Percentiles rank a stretch among this genome's conserved stretches.
Conservation (phyloP, 805 yeast species). For the Saccharomycopsis schoenii region DNA sequence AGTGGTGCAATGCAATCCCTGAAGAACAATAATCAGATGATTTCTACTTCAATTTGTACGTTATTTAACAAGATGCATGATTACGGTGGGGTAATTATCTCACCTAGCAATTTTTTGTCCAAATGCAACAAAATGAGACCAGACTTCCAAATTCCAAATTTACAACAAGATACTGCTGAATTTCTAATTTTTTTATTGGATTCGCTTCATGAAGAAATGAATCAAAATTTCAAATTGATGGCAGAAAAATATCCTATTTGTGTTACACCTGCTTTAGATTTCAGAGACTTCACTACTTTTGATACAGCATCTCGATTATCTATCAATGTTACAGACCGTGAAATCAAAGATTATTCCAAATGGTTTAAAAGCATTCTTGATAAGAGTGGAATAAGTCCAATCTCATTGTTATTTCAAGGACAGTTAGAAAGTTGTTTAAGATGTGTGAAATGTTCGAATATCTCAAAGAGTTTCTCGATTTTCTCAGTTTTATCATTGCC, state of each 20-base stretch:
- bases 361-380: conserved; percentile 49
- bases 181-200: conserved; percentile 58
- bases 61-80: conserved; percentile 48
- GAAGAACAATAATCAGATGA: conserved; percentile 13
- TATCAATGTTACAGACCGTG: conserved; percentile 29
- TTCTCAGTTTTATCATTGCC: conserved; percentile 57
- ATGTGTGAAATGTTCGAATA: conserved; percentile 57
- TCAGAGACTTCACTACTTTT: conserved; percentile 24
- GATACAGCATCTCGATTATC: conserved; percentile 25
- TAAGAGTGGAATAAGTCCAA: conserved; percentile 56
- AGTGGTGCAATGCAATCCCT: conserved; percentile 8
- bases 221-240: conserved; percentile 27
- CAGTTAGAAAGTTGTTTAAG: conserved; percentile 55
- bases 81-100: conserved; percentile 51
- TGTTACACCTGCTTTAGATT: conserved; percentile 13
- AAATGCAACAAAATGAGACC: conserved; percentile 46
- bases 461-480: conserved; percentile 49
- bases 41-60: conserved; percentile 43
- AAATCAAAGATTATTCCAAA: conserved; percentile 34
- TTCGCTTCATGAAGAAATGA: conserved; percentile 57
- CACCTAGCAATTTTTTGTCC: conserved; percentile 55
- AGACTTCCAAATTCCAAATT: conserved; percentile 57
- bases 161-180: conserved; percentile 79
- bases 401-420: conserved; percentile 60
- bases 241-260: conserved; percentile 30